Conservation (phyloP, 2,329 filamentous ascomycete species). For the Coleophoma eucalyptorum region DNA sequence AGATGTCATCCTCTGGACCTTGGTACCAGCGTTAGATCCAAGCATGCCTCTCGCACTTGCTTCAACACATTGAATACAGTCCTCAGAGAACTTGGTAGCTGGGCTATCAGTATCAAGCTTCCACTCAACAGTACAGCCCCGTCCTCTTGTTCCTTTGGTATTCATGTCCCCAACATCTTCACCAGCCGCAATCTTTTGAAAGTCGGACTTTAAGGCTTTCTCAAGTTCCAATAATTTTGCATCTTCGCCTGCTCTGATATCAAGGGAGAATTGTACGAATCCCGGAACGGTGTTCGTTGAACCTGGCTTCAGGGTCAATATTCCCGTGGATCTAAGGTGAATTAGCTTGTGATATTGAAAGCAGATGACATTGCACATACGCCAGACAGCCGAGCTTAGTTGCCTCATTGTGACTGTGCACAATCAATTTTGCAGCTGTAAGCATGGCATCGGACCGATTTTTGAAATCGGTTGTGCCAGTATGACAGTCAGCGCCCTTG, state of each 20-base stretch:
- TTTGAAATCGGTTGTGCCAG: conserved; percentile 67
- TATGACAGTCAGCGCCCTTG: conserved; percentile 65
- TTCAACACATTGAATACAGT: conserved; percentile 63
- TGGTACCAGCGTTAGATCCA: conserved; percentile 40
- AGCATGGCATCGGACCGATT: conserved; percentile 67
- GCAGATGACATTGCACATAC: background rate
- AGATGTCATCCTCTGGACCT: conserved; percentile 50
- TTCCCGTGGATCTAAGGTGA: conserved; percentile 48
- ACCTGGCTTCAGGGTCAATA: conserved; percentile 61
- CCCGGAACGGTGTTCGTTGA: conserved; percentile 73
- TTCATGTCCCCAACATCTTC: conserved; percentile 46
- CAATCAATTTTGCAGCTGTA: conserved; percentile 63
- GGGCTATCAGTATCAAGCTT: conserved; percentile 57
- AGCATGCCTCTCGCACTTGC: conserved; percentile 55
- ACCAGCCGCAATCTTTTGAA: conserved; percentile 54
- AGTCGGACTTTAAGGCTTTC: conserved; percentile 50
- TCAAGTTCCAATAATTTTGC: conserved; percentile 54
- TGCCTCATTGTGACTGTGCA: conserved; percentile 61
- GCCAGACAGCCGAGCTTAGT: conserved; percentile 57
- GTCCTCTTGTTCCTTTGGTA: conserved; percentile 37
- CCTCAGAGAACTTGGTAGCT: conserved; percentile 60
- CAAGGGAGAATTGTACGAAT: conserved; percentile 62
- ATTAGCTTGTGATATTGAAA: background rate
- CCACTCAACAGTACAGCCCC: conserved; percentile 53
- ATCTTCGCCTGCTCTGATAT: conserved; percentile 59